Conservation (phyloP, 108 stramenopile genomes). For the Fistulifera pelliculosa region DNA sequence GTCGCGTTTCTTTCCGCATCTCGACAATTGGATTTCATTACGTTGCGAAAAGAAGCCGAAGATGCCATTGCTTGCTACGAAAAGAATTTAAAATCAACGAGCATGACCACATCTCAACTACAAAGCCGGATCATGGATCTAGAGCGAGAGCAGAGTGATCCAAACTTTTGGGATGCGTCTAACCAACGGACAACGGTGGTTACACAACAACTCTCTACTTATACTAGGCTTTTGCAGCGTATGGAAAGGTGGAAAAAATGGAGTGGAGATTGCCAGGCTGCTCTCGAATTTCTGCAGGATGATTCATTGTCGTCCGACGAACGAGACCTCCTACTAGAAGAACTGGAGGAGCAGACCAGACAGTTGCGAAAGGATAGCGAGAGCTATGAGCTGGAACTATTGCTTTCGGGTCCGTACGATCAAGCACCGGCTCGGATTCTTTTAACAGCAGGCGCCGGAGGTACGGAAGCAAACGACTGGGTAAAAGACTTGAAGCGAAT, state of each 20-base stretch:
- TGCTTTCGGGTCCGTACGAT: conserved; percentile 74
- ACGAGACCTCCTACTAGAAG: conserved; percentile 34
- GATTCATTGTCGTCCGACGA: conserved; percentile 21
- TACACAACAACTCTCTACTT: conserved; percentile 35
- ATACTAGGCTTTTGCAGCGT: conserved; percentile 24
- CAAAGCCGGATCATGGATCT: conserved; percentile 26
- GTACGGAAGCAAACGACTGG: conserved; percentile 94
- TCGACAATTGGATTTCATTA: too few species aligned
- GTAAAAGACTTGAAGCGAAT: conserved; percentile 73
- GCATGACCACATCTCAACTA: conserved; percentile 1
- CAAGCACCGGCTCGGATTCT: conserved; percentile 68
- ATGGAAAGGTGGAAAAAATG: conserved; percentile 39
- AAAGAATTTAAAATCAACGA: not conserved
- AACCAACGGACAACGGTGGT: conserved; percentile 38
- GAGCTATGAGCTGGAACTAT: conserved; percentile 53
- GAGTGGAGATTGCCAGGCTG: conserved; percentile 37
- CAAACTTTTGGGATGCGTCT: conserved; percentile 56
- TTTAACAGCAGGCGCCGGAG: conserved; percentile 95
- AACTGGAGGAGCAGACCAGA: conserved; percentile 31
- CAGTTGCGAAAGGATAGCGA: conserved; percentile 36
- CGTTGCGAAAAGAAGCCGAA: not conserved
- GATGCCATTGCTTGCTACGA: not conserved
- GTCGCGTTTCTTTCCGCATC: too few species aligned
- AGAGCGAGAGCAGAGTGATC: conserved; percentile 48
- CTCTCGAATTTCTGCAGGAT: conserved; percentile 47